Conservation (phyloP, 2,329 filamentous ascomycete genomes). For the Claviceps paspali region DNA sequence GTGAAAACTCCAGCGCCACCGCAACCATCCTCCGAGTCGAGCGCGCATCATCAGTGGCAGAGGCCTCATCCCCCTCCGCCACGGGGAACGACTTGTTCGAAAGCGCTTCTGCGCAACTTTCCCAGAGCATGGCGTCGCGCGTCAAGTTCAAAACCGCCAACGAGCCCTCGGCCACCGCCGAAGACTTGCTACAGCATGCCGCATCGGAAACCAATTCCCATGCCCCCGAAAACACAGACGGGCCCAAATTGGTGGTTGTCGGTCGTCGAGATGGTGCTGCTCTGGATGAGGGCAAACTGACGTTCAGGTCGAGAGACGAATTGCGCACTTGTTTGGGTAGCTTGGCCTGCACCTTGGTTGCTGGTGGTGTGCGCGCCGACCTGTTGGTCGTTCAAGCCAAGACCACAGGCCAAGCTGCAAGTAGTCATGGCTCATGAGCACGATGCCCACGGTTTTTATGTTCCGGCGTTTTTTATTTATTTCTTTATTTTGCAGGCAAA, state of each 20-base stretch:
- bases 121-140: slow-evolving; percentile 6
- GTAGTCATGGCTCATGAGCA: not conserved
- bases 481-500: no score
- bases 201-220: slow-evolving; percentile 5
- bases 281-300: slow-evolving; percentile 12
- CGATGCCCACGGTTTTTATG: no score
- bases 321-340: slow-evolving; percentile 11
- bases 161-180: slow-evolving; percentile 7
- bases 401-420: not conserved
- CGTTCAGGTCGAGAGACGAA: slow-evolving; percentile 8
- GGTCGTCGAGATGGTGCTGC: slow-evolving; percentile 9
- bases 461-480: no score
- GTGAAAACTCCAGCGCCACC: slow-evolving; percentile 62
- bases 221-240: slow-evolving; percentile 1
- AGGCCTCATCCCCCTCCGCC: not conserved
- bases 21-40: slow-evolving; percentile 48
- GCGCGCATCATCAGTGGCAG: not conserved
- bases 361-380: slow-evolving; percentile 11
- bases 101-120: slow-evolving; percentile 3
- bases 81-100: slow-evolving; percentile 6
- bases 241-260: slow-evolving; percentile 11
- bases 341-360: slow-evolving; percentile 11
- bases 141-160: slow-evolving; percentile 10
- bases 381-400: slow-evolving; percentile 18
- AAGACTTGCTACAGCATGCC: slow-evolving; percentile 12